phyloP scores from a whole-genome alignment of 345 rosid genomes.

The Litchi chinensis region DNA sequence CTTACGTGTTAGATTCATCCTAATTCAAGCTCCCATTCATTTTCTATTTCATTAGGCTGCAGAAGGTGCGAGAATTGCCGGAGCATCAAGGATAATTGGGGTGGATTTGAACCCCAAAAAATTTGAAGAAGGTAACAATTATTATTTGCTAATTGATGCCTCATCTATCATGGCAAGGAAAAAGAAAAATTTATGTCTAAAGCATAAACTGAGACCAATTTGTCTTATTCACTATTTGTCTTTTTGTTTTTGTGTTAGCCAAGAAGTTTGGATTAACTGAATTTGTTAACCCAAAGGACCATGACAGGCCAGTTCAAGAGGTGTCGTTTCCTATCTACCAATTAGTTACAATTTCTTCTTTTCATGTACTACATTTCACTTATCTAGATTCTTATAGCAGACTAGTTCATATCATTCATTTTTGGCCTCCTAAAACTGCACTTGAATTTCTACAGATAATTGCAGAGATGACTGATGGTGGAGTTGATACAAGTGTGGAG shows the following conservation, averaged over 20 bases:
- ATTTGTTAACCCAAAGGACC: conserved; percentile 42
- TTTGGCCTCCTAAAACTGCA: too few species aligned
- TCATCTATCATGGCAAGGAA: not conserved
- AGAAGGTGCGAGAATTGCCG: conserved; percentile 47
- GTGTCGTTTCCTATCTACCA: conserved; percentile 1
- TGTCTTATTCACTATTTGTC: too few species aligned
- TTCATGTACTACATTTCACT: too few species aligned
- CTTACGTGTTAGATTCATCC: too few species aligned
- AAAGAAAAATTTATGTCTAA: not conserved
- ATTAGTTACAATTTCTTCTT: too few species aligned
- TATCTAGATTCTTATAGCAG: too few species aligned
- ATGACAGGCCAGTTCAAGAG: conserved; percentile 42
- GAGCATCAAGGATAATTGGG: conserved; percentile 49
- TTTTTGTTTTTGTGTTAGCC: conserved; percentile 15
- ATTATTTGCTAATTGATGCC: not conserved
- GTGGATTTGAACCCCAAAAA: conserved; percentile 38
- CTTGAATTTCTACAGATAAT: conserved; percentile 27
- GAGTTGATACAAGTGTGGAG: conserved; percentile 45
- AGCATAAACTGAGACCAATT: too few species aligned
- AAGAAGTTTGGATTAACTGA: conserved; percentile 47
- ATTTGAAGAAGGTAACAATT: conserved; percentile 35
- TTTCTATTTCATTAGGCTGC: conserved; percentile 32
- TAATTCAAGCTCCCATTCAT: too few species aligned
- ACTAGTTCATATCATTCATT: too few species aligned
- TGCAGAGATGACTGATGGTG: conserved; percentile 46